These are phyloP conservation scores for Aspergillus nomiae DNA, from an alignment of 2,329 filamentous ascomycete genomes.

Conservation along the genomic window DNA sequence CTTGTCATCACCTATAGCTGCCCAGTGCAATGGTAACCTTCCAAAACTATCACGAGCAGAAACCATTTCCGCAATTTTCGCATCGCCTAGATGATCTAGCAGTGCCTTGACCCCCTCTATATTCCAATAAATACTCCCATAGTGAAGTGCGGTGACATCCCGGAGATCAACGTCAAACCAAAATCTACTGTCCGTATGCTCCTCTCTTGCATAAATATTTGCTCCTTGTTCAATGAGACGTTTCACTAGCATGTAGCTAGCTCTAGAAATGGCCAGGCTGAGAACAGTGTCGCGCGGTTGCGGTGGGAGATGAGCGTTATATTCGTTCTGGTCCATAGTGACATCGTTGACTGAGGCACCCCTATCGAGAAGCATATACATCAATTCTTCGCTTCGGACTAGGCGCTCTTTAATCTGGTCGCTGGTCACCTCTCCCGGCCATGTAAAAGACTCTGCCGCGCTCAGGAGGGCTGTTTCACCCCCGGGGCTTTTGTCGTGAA, in stretches of 20 bases:
- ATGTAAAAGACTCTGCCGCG: too few species aligned
- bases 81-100: not conserved
- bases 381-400: too few species aligned
- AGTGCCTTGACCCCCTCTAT: constrained; percentile 3
- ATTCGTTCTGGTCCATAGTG: too few species aligned
- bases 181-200: not conserved
- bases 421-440: too few species aligned
- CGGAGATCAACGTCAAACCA: not conserved
- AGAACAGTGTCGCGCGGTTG: too few species aligned
- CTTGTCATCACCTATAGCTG: not conserved
- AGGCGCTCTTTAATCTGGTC: too few species aligned
- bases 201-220: not conserved
- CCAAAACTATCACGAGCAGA: constrained; percentile 1
- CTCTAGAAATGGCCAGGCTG: too few species aligned
- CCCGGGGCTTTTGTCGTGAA: too few species aligned
- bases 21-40: constrained; percentile 9
- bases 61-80: not conserved
- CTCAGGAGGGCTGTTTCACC: too few species aligned
- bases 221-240: constrained; percentile 1
- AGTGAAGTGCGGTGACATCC: constrained; percentile 9
- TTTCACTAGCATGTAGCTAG: constrained; percentile 5
- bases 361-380: too few species aligned
- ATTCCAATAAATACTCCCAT: constrained; percentile 6
- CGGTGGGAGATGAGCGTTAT: too few species aligned
- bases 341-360: too few species aligned